Evolutionary conservation across 495 filamentous ascomycete genomes (phyloP).

Genomic region (Xylaria sp.): DNA sequence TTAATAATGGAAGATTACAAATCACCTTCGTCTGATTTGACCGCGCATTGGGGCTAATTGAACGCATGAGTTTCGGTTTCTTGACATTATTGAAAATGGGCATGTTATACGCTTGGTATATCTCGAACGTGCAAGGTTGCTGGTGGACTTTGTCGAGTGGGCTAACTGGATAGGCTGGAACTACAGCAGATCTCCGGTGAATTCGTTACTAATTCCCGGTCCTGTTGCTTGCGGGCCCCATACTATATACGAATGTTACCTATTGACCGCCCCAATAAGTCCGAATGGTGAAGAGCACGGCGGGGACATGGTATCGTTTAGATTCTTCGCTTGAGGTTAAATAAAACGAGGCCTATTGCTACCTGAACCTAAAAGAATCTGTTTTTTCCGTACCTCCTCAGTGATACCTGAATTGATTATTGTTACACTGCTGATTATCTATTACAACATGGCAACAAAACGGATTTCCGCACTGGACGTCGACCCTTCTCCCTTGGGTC

Average conservation of each 20-base stretch:
- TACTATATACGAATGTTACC: not conserved
- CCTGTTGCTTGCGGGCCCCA: not conserved
- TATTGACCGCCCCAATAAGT: not conserved
- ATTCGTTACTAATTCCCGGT: not conserved
- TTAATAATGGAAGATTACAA: not conserved
- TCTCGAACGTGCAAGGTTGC: not conserved
- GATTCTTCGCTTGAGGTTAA: too few relatives aligned
- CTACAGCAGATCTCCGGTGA: not conserved
- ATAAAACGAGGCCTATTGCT: not conserved
- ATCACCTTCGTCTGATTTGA: not conserved
- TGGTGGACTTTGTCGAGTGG: not conserved
- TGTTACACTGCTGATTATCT: not conserved
- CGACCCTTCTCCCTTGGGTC: conserved; percentile 58
- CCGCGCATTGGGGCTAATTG: not conserved
- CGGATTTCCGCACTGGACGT: conserved; percentile 20
- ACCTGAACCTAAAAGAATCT: not conserved
- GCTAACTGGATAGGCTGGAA: not conserved
- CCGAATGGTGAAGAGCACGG: not conserved
- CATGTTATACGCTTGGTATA: too few relatives aligned
- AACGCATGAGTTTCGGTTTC: not conserved
- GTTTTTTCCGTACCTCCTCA: not conserved
- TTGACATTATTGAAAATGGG: not conserved
- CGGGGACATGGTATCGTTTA: not conserved
- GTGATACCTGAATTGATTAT: not conserved
- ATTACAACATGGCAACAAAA: conserved; percentile 21